Evolutionary conservation across 2,329 filamentous ascomycete genomes (phyloP), one percentile per base, ranked within the genome.

Genomic region (Neopestalotiopsis sp.): DNA sequence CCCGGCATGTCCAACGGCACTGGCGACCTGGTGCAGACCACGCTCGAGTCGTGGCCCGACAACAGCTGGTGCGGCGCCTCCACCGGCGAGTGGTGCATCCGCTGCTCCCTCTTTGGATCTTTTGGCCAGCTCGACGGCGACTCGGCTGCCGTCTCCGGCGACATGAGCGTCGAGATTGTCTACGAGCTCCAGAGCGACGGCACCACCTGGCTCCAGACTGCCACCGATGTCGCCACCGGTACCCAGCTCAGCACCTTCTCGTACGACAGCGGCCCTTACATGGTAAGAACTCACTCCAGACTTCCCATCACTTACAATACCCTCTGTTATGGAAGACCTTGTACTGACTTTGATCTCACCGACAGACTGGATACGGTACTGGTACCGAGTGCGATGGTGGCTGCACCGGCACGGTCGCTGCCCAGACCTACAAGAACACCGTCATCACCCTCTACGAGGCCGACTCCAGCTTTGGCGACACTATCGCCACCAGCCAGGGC

Each of bases 41-140:
- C 64, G 14, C 64, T 66, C 42, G 64, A 66, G 64, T 66, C 64
- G 49, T 66, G 64, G 64, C 64, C 64, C 42, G 64, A 66, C 45
- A 66, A 66, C 64, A 66, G 64, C 64, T 66, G 64, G 64, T 66
- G 64, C 64, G 64, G 64, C n/a, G 64, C 64, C 32, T 20, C 17
- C 17, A 20, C 64, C 2, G 64, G 64, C 42, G 64, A 66, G 49
- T 66, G 64, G 64, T 66, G 64, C 64, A 66, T 66, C 24, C 64
- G 64, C 42, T 66, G 64, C 64, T 66, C 64, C 42, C 64, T 66
- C 30, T 66, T 66, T 4, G 64, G 64, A 28, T 66, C 64, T 17
- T 66, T 66, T n/a, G 64, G 64, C 14, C 64, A 66, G 64, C 64
- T 66, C 20, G 64, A 66, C 24, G 64, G 64, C 14, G 49, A 56